phyloP scores from a whole-genome alignment of 2,329 filamentous ascomycete species.

The Scopulariopsis brevicaulis region DNA sequence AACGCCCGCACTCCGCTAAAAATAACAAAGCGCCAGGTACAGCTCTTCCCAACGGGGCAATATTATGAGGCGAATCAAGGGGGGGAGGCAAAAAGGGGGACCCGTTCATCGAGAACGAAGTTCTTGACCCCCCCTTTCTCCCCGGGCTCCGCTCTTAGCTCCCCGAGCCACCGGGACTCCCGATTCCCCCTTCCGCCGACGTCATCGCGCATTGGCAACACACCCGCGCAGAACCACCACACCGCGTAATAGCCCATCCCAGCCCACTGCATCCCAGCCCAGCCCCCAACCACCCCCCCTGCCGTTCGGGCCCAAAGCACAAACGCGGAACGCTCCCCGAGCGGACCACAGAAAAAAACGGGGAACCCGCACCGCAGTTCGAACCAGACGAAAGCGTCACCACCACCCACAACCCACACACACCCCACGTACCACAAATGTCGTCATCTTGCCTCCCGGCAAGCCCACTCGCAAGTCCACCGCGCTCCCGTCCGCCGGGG shows the following conservation, averaged over 20 bases:
- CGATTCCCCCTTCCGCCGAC: background rate
- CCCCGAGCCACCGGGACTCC: background rate
- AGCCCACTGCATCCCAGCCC: background rate
- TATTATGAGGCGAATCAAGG: too few relatives aligned
- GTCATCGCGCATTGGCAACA: background rate
- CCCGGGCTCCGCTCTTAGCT: background rate
- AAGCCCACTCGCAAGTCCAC: too few relatives aligned
- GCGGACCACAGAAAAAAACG: too few relatives aligned
- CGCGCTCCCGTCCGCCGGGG: background rate
- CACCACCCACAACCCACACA: too few relatives aligned
- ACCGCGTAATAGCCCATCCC: background rate
- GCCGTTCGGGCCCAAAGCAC: background rate
- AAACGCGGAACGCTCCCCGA: background rate
- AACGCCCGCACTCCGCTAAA: too few relatives aligned
- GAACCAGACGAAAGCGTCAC: background rate
- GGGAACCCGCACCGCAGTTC: too few relatives aligned
- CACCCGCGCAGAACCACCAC: background rate
- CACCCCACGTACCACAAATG: background rate
- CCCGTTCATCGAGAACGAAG: too few relatives aligned
- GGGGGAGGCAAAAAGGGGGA: too few relatives aligned
- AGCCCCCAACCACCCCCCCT: background rate
- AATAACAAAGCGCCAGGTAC: too few relatives aligned
- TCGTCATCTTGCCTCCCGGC: background rate
- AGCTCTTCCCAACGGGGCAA: too few relatives aligned
- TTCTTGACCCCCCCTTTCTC: background rate